A percentile compares a stretch with the other conserved stretches of the same genome.
Conservation (phyloP, 1,284 basidiomycete species). For the Puccinia triticina region DNA sequence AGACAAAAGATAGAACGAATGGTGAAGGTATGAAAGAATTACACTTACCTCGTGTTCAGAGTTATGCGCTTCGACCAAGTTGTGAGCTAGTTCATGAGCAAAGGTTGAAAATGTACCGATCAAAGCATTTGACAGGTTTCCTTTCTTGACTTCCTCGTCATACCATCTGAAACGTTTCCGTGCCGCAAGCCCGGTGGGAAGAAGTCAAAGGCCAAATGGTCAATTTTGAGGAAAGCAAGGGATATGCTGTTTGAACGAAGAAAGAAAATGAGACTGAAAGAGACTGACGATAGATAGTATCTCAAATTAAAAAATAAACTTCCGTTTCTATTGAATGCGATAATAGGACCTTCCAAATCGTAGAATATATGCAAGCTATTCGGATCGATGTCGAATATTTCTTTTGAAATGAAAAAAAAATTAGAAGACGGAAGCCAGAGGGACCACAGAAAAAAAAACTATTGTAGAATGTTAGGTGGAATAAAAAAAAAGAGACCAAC, state of each 20-base stretch:
- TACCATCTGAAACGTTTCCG: conserved; percentile 37
- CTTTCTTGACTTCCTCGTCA: conserved; percentile 50
- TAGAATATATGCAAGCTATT: conserved; percentile 82
- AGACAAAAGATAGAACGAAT: not conserved
- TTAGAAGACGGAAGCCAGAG: not conserved
- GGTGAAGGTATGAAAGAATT: not conserved
- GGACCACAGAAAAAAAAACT: not conserved
- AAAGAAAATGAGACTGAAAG: not conserved
- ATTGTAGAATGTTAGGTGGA: not conserved
- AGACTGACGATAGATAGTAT: conserved; percentile 49
- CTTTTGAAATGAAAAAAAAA: not conserved
- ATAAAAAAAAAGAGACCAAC: conserved; percentile 30
- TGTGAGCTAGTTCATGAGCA: conserved; percentile 51
- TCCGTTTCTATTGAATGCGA: conserved; percentile 90
- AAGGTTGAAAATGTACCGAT: conserved; percentile 51
- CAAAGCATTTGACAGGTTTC: conserved; percentile 47
- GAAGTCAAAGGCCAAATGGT: not conserved
- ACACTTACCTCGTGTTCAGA: conserved; percentile 48
- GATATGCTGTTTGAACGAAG: not conserved
- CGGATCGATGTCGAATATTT: conserved; percentile 62
- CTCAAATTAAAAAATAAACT: conserved; percentile 83
- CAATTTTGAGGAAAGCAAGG: not conserved
- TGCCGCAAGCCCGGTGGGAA: no score
- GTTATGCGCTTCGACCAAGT: conserved; percentile 50
- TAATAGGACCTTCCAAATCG: conserved; percentile 76